Percentiles rank a stretch among this genome's conserved stretches.
Evolutionary conservation across 768 basidiomycete species (phyloP).

Genomic region (Tricholoma bakamatsutake): DNA sequence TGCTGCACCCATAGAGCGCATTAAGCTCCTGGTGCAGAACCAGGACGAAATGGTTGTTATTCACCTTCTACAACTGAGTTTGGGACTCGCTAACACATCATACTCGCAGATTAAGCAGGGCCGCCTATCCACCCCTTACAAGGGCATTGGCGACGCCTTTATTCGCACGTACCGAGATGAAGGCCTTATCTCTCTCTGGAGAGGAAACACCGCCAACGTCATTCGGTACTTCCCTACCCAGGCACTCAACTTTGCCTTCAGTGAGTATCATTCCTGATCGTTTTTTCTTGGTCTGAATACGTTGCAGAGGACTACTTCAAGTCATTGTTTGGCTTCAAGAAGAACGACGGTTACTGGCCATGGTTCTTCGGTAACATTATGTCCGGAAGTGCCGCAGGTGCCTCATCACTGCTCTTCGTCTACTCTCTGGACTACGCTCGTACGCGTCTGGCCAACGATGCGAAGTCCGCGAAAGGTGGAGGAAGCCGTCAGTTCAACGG

Average conservation of each 20-base stretch:
- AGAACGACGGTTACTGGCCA: slow-evolving; percentile 94
- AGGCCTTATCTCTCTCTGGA: slow-evolving; percentile 93
- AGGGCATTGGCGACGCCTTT: slow-evolving; percentile 93
- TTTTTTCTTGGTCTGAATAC: slow-evolving; percentile 4
- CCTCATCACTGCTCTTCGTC: slow-evolving; percentile 96
- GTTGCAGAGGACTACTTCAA: slow-evolving; percentile 93
- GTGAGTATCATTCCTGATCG: slow-evolving; percentile 42
- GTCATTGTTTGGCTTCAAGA: slow-evolving; percentile 98
- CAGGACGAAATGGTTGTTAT: slow-evolving; percentile 98
- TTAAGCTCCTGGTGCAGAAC: slow-evolving; percentile 97
- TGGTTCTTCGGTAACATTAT: slow-evolving; percentile 99
- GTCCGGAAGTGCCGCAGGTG: slow-evolving; percentile 99
- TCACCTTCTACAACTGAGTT: background rate
- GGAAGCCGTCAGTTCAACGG: slow-evolving; percentile 97
- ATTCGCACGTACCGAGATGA: slow-evolving; percentile 89
- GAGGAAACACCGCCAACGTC: slow-evolving; percentile 99
- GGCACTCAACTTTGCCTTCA: slow-evolving; percentile 99
- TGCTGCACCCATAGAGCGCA: slow-evolving; percentile 99
- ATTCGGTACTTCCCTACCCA: slow-evolving; percentile 99
- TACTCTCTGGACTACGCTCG: slow-evolving; percentile 99
- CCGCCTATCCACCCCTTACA: slow-evolving; percentile 93
- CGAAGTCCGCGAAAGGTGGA: slow-evolving; percentile 93
- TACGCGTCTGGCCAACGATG: slow-evolving; percentile 97
- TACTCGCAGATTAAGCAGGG: slow-evolving; percentile 90
- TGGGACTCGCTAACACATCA: slow-evolving; percentile 28